phyloP scores from a whole-genome alignment of 169 alveolate species.

The Plasmodium relictum region DNA sequence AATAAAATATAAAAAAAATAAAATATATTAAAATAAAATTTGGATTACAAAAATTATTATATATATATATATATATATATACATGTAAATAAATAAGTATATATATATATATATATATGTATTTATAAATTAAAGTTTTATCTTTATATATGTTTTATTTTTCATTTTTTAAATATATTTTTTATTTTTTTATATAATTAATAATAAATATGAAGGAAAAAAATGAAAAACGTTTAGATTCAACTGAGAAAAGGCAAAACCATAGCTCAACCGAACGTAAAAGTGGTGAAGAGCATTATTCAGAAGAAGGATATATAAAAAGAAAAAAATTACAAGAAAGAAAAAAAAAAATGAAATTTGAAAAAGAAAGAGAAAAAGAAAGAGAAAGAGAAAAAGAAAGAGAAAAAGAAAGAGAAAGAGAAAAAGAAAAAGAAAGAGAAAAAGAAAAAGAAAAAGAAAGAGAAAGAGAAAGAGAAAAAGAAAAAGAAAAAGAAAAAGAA shows the following conservation, averaged over 20 bases:
- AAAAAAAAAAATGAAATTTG: background rate
- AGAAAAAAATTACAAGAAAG: constrained; percentile 14
- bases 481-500: background rate
- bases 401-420: background rate
- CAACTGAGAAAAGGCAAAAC: constrained; percentile 28
- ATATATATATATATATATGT: no score
- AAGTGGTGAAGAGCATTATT: constrained; percentile 13
- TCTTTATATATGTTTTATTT: no score
- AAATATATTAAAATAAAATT: no score
- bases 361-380: constrained; percentile 8
- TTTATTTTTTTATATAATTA: no score
- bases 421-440: background rate
- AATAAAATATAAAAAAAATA: no score
- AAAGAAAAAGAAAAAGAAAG: background rate
- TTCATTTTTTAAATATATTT: no score
- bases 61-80: no score
- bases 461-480: background rate
- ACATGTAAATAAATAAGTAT: no score
- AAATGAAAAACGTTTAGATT: background rate
- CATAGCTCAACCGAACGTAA: constrained; percentile 17
- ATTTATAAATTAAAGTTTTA: no score
- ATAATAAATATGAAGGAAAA: background rate
- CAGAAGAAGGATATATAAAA: constrained; percentile 23
- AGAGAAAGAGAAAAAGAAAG: background rate
- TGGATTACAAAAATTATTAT: no score